phyloP scores from a whole-genome alignment of 768 basidiomycete genomes.

The Panus rudis region DNA sequence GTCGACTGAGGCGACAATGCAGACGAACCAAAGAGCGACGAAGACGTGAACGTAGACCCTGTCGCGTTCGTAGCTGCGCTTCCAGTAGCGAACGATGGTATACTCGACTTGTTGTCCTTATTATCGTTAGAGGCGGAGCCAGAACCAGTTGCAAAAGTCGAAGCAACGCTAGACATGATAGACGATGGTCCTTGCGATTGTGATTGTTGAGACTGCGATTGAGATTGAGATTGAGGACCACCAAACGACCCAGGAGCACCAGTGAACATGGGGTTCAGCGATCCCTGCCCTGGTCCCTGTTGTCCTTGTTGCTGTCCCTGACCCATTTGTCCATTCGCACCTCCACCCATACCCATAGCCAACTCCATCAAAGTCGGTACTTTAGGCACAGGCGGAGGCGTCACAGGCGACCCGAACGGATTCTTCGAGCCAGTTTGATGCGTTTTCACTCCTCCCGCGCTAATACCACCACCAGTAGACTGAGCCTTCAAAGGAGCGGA shows the following conservation, averaged over 20 bases:
- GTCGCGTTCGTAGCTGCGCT: slow-evolving; percentile 17
- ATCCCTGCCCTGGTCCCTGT: slow-evolving; percentile 18
- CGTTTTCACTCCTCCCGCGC: slow-evolving; percentile 38
- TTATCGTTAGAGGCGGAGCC: no score
- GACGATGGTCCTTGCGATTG: slow-evolving; percentile 25
- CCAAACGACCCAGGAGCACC: slow-evolving; percentile 4
- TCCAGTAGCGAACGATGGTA: slow-evolving; percentile 25
- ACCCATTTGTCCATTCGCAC: slow-evolving; percentile 6
- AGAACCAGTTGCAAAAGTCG: slow-evolving; percentile 58
- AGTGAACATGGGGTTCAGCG: slow-evolving; percentile 4
- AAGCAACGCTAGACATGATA: slow-evolving; percentile 66
- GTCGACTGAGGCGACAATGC: not conserved
- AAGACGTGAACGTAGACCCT: slow-evolving; percentile 9
- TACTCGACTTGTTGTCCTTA: not conserved
- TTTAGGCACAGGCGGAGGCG: slow-evolving; percentile 63
- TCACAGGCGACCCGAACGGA: slow-evolving; percentile 79
- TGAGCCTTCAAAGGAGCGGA: slow-evolving; percentile 62
- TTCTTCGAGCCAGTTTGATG: slow-evolving; percentile 94
- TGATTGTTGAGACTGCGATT: no score
- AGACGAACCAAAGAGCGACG: slow-evolving; percentile 18
- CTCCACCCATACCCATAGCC: slow-evolving; percentile 39
- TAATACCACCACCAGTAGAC: slow-evolving; percentile 15
- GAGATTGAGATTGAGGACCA: not conserved
- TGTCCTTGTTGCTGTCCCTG: slow-evolving; percentile 26
- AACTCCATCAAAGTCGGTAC: slow-evolving; percentile 79